Evolutionary conservation across 331 rosid species (phyloP), one percentile per base, ranked within the genome.

Genomic region (Malus hybrid): DNA sequence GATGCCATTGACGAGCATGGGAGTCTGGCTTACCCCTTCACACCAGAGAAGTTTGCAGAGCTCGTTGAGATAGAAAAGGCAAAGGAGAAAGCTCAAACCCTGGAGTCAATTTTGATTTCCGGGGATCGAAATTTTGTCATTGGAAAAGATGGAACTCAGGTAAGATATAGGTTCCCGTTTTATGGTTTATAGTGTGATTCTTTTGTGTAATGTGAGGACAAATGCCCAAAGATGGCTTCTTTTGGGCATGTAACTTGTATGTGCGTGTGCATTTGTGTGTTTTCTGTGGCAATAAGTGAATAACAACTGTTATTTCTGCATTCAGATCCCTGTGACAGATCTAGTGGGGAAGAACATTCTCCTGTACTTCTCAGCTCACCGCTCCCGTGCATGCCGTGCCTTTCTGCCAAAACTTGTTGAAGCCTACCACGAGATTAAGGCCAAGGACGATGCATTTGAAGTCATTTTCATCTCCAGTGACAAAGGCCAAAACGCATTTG

Each of bases 281-380:
- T 27, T 27, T 39, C 28, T 39, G 69, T 9, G 55, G 52, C 20
- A 62, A 52, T 62, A 33, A 13, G 54, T 60, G 32, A n/a, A 9
- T 67, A 60, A 62, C 73, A 44, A 83, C 18, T 6, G 36, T 28
- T 24, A 63, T 29, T 39, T 67, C 10, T 67, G 33, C 67, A 33
- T 67, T 72, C 88, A 89, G 97, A 60, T 87, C 72, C 89, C 73
- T 2, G 93, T 91, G 72, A 83, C 88, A n/a, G 86, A 85, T 65
- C 78, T 91, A 18, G 79, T 78, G 68, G 93, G 93, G 64, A 89
- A 89, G 85, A 86, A 33, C 56, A 76, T 87, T 70, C 88, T 91
- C 46, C 86, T 91, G 19, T 91, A 87, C 81, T 91, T 91, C 85
- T 91, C 97, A 50, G 97, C 91, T 6, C 86, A 87, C 8, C 86